phyloP scores from a whole-genome alignment of 345 rosid genomes.

The Brassica nigra region DNA sequence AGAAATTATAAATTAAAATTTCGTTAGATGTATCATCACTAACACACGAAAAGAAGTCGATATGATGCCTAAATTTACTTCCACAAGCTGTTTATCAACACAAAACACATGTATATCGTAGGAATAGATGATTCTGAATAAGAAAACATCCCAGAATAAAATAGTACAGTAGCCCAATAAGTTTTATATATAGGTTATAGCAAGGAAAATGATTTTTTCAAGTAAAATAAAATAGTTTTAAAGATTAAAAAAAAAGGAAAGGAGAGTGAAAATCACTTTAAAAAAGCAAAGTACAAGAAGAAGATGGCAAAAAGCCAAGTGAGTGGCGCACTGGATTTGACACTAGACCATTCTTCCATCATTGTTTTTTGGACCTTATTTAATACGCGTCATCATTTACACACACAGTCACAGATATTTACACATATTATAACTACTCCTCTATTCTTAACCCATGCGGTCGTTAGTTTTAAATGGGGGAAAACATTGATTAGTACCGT shows the following conservation, averaged over 20 bases:
- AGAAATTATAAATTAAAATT: neutral
- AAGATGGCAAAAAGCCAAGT: slow-evolving; percentile 33
- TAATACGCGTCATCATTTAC: slow-evolving; percentile 16
- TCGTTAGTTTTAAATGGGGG: neutral
- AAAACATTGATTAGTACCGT: slow-evolving; percentile 20
- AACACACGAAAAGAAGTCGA: neutral
- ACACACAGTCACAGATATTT: neutral
- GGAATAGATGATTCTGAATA: neutral
- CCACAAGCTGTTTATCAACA: neutral
- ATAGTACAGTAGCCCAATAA: neutral
- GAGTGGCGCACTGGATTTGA: slow-evolving; percentile 31
- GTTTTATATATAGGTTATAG: neutral
- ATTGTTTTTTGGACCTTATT: slow-evolving; percentile 35
- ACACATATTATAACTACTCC: neutral
- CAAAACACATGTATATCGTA: neutral
- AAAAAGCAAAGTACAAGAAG: slow-evolving; percentile 29
- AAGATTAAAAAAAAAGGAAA: slow-evolving; percentile 9
- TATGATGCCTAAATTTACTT: neutral
- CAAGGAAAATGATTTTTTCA: neutral
- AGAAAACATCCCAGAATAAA: neutral
- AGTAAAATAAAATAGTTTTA: neutral
- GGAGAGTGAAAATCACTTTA: slow-evolving; percentile 27
- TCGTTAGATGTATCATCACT: neutral
- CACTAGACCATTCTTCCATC: slow-evolving; percentile 38
- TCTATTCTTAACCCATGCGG: neutral